Evolutionary conservation across 2,329 filamentous ascomycete species (phyloP), one percentile per base, ranked within the genome.

Genomic region (Aspergillus clavatus): DNA sequence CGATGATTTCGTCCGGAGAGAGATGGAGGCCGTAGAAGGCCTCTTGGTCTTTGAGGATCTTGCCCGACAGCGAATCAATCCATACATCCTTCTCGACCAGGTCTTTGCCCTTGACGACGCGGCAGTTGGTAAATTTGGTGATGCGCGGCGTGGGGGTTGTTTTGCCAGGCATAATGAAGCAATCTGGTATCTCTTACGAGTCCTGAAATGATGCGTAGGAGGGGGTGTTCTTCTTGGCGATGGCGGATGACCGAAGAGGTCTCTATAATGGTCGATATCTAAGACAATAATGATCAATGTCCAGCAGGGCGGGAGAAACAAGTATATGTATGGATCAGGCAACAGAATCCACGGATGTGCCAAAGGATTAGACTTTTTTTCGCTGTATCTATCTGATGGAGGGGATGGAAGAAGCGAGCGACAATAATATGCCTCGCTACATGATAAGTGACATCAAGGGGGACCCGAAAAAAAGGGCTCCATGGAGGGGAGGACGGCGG

Each of bases 81-180:
- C 89, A 95, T n/a, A 95, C 78, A 61, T 95, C 90, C 52, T 86
- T 82, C 36, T 81, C 69, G 36, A 94, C 77, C 21, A 95, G 75
- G 16, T 74, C 61, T 53, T 84, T 77, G 55, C 80, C 81, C 59
- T 81, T 82, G 47, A 91, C 75, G 21, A 95, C 73, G 40, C 85
- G 82, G 64, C 89, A 95, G 71, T 95, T 95, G 60, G 87, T 93
- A 66, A 95, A 86, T 65, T 91, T 93, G 62, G 86, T 89, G 62
- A 95, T 84, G 41, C 74, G 73, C 38, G 67, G 62, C 11, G 49
- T 43, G 8, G 55, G 41, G n/a, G 56, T 45, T 45, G 63, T 52
- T 59, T 69, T 59, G 54, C 67, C 57, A 53, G 68, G 61, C 64
- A 68, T 68, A 50, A 26, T 58, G 53, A 40, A 19, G n/a, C n/a